Evolutionary conservation across 805 yeast genomes (phyloP).

Genomic region (Metschnikowia amazonensis): DNA sequence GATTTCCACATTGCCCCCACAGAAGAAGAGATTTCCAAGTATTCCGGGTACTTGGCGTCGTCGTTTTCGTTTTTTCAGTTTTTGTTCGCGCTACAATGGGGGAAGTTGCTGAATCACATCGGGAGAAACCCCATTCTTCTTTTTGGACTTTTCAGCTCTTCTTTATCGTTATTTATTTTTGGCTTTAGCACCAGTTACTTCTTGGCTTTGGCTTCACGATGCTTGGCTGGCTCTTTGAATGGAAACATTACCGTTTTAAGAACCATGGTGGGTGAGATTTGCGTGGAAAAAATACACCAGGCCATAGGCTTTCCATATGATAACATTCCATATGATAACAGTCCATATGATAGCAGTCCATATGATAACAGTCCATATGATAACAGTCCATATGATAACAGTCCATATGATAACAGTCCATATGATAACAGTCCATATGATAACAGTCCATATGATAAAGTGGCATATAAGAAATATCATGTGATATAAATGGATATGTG

Average conservation of each 20-base stretch:
- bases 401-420: no score
- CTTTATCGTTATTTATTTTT: conserved; percentile 43
- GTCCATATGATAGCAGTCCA: no score
- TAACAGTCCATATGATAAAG: conserved; percentile 16
- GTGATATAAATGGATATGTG: no score
- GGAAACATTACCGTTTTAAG: conserved; percentile 66
- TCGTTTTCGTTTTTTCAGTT: conserved; percentile 60
- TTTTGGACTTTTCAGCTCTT: conserved; percentile 51
- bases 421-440: conserved; percentile 44
- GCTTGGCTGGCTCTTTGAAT: conserved; percentile 53
- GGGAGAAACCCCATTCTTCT: conserved; percentile 56
- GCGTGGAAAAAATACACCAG: conserved; percentile 53
- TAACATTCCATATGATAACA: no score
- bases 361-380: no score
- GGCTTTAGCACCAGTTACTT: conserved; percentile 53
- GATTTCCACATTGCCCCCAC: conserved; percentile 48
- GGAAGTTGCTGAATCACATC: conserved; percentile 47
- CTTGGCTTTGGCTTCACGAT: conserved; percentile 51
- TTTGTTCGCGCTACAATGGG: conserved; percentile 59
- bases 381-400: no score
- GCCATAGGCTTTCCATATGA: conserved; percentile 64
- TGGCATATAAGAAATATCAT: no score
- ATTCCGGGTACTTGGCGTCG: conserved; percentile 60
- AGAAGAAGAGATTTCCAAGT: conserved; percentile 53
- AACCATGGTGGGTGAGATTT: conserved; percentile 59